phyloP scores from a whole-genome alignment of 1,139 yeast species.

The Suhomyces ambrosiae region DNA sequence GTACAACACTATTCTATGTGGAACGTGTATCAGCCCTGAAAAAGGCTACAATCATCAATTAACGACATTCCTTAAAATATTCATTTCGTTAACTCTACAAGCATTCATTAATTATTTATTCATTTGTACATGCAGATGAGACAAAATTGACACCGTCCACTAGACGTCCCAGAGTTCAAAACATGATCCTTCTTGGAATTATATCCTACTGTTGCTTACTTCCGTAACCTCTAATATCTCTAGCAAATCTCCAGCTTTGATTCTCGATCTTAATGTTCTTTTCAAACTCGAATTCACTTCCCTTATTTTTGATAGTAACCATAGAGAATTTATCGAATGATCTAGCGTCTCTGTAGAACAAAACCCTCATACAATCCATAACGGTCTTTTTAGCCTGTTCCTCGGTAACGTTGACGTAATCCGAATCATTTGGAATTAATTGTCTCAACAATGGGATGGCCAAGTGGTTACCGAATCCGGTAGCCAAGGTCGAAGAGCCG shows the following conservation, averaged over 20 bases:
- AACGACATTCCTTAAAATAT: no score
- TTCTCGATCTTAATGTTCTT: conserved; percentile 66
- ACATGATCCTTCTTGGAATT: no score
- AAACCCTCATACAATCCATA: conserved; percentile 87
- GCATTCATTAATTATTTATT: no score
- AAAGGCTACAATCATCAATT: no score
- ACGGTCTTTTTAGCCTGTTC: conserved; percentile 75
- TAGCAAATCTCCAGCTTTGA: conserved; percentile 93
- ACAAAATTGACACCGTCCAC: no score
- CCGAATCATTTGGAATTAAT: conserved; percentile 77
- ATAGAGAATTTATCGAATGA: conserved; percentile 83
- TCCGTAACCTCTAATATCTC: conserved; percentile 88
- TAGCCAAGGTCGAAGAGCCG: conserved; percentile 85
- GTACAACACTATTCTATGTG: no score
- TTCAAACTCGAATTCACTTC: conserved; percentile 53
- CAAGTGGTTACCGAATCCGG: conserved; percentile 95
- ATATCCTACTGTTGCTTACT: conserved; percentile 49
- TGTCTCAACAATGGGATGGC: conserved; percentile 91
- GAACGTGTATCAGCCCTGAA: no score
- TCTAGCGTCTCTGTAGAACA: conserved; percentile 95
- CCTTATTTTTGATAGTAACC: conserved; percentile 70
- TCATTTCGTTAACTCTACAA: no score
- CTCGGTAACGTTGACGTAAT: conserved; percentile 66
- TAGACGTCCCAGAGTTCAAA: no score
- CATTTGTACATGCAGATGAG: background rate